Evolutionary conservation across 495 filamentous ascomycete species (phyloP), one percentile per base, ranked within the genome.

Genomic region (Podospora tetraspora): DNA sequence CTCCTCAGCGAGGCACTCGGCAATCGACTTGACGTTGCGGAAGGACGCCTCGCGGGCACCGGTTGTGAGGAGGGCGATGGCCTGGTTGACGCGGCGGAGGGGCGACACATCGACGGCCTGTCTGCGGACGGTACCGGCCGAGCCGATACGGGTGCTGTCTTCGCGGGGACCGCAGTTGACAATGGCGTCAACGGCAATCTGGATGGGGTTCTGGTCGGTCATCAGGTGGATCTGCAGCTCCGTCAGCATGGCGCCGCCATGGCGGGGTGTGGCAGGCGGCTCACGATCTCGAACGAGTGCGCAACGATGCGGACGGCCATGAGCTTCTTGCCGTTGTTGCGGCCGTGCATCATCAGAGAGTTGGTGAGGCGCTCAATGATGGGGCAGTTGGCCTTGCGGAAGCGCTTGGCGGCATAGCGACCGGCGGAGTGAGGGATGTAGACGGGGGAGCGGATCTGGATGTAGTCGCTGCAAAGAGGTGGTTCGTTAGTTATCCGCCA

Each of bases 281-380:
- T 83, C 88, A 97, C 93, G 80, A 99, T 98, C 86, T 97, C 96
- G 83, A 99, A 99, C 75, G 94, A 83, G 85, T 99, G 95, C 70
- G 94, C 94, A 77, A 99, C 94, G 72, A 99, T 99, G 82, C 95
- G 93, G 81, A 97, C 93, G 79, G 95, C 96, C 92, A 96, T 96
- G 72, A 98, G 90, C 92, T 99, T 99, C 91, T 99, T 99, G 84
- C 95, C 95, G 91, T 96, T 98, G 90, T 99, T 99, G 84, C 95
- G 96, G 80, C 95, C 95, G 88, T 99, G 97, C 96, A 98, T 98
- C 95, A 99, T 99, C 75, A 99, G 89, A 27, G 95, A 98, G 89
- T 99, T 99, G 85, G 96, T 98, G 69, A 99, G 90, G 81, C 95
- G 94, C 91, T 99, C 95, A 76, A 99, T 97, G 88, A 99, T 98